Evolutionary conservation across 2,329 filamentous ascomycete species (phyloP), one percentile per base, ranked within the genome.

Genomic region (Byssoonygena ceratinophila): DNA sequence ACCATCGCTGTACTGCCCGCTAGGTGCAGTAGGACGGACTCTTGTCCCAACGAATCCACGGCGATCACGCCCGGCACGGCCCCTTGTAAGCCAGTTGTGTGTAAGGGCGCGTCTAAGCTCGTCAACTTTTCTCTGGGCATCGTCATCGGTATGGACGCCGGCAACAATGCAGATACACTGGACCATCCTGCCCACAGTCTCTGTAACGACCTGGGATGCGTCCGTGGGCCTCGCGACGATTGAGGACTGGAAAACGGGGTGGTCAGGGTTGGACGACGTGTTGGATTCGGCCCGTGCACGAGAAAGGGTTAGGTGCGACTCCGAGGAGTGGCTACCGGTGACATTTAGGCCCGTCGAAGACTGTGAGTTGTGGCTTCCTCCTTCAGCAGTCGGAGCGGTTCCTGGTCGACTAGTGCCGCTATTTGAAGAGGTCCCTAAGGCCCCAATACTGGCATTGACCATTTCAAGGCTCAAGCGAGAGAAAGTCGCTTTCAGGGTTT

Each of bases 131-230:
- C 77, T 78, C 64, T 91, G 87, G 1, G 80, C 77, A 34, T 84
- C 81, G 58, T 94, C 87, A 8, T 79, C 79, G 0, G 76, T 81
- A 62, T 81, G 84, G 11, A 94, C 79, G 56, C 83, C 83, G 2
- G 87, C 86, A 20, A 98, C 75, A 6, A 98, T 89, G 65, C 85
- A 91, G 68, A 97, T 84, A 68, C 92, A 98, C 72, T 98, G 92
- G 57, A 98, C 74, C 87, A 98, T 94, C 47, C 91, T 77, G 0
- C 89, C 92, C 0, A 96, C 90, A 60, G 91, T 95, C 60, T 97
- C 90, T 0, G 92, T 95, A 51, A 97, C 92, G 82, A 64, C 87
- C 79, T 63, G 71, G 52, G 81, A 84, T 62, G 68, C 69, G 54
- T 74, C 72, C 4, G 66, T 56, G 12, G 53, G 43, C 32, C 31